Conservation (phyloP, 345 rosid genomes). For the Lumnitzera racemosa region DNA sequence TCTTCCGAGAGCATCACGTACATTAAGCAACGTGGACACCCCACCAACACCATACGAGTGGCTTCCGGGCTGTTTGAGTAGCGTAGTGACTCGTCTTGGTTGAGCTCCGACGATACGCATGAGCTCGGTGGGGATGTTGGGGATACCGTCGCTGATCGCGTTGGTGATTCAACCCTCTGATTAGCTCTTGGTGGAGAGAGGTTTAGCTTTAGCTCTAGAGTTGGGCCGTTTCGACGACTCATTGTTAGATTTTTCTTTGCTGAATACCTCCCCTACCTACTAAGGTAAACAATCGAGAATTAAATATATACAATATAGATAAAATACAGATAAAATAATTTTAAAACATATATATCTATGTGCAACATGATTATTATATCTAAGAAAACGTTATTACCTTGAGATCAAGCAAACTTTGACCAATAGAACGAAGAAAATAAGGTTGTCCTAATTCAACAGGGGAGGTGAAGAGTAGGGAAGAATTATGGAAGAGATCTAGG, state of each 20-base stretch:
- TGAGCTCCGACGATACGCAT: conserved; percentile 74
- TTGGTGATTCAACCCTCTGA: conserved; percentile 49
- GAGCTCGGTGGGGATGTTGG: conserved; percentile 92
- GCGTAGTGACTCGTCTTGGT: conserved; percentile 28
- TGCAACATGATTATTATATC: too few relatives aligned
- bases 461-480: not conserved
- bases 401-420: conserved; percentile 15
- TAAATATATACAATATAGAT: too few relatives aligned
- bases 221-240: conserved; percentile 77
- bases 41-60: conserved; percentile 85
- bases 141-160: conserved; percentile 52
- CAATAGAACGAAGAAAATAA: conserved; percentile 16
- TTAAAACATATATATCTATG: too few relatives aligned
- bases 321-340: not conserved
- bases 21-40: conserved; percentile 89
- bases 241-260: conserved; percentile 19
- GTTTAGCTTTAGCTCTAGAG: conserved; percentile 85
- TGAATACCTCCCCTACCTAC: conserved; percentile 8
- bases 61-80: conserved; percentile 82
- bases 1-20: conserved; percentile 86
- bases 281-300: not conserved
- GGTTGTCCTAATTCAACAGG: conserved; percentile 10
- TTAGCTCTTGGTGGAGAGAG: conserved; percentile 65
- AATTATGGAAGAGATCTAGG: not conserved
- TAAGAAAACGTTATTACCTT: conserved; percentile 4